phyloP scores from a whole-genome alignment of 371 early-diverging fungal genomes.

The Rhizopus stolonifer region DNA sequence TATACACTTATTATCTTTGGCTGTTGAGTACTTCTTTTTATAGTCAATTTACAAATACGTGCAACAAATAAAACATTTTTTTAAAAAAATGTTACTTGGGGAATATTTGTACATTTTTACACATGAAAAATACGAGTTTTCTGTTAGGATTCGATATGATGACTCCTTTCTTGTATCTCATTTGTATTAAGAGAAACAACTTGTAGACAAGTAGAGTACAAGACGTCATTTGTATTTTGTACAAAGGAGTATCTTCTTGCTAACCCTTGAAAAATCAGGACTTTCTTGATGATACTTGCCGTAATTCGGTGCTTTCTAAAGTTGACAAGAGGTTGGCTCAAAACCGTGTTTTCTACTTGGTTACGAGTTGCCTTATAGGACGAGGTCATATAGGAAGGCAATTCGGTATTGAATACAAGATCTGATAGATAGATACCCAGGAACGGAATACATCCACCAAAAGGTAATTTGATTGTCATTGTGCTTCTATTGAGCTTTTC shows the following conservation, averaged over 20 bases:
- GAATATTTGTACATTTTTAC: too few relatives aligned
- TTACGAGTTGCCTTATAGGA: slow-evolving; percentile 22
- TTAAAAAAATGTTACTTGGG: too few relatives aligned
- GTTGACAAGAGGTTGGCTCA: slow-evolving; percentile 54
- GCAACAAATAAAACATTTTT: too few relatives aligned
- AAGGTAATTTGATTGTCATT: slow-evolving; percentile 43
- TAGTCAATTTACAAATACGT: too few relatives aligned
- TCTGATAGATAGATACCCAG: slow-evolving; percentile 67
- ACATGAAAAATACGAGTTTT: too few relatives aligned
- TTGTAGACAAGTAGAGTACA: slow-evolving; percentile 39
- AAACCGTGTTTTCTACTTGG: slow-evolving; percentile 20
- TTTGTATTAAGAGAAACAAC: slow-evolving; percentile 30
- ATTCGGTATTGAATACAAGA: slow-evolving; percentile 63
- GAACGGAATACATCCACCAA: slow-evolving; percentile 63
- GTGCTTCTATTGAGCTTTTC: slow-evolving; percentile 23
- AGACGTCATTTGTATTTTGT: slow-evolving; percentile 25
- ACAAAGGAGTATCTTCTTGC: slow-evolving; percentile 59
- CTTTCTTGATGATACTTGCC: slow-evolving; percentile 63
- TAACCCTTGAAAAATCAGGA: slow-evolving; percentile 58
- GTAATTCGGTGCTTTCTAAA: slow-evolving; percentile 64
- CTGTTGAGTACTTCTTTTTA: too few relatives aligned
- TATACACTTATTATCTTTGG: too few relatives aligned
- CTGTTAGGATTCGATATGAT: slow-evolving; percentile 36
- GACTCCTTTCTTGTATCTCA: slow-evolving; percentile 32
- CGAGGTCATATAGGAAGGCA: slow-evolving; percentile 56